Conservation (phyloP, 75 land plant species). For the Cupressus sempervirens region DNA sequence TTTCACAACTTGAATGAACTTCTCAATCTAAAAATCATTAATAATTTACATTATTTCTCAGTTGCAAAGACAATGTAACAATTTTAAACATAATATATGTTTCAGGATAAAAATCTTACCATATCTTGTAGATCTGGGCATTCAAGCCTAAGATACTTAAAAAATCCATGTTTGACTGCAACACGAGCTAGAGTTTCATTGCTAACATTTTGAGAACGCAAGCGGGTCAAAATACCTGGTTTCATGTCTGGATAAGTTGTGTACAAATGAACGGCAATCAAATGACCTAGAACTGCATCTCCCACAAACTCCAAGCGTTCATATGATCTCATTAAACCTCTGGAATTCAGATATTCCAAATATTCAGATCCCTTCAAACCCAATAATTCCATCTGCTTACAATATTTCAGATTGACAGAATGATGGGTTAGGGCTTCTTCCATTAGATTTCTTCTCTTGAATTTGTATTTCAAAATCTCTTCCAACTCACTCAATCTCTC, state of each 20-base stretch:
- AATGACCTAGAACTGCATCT: conserved; percentile 36
- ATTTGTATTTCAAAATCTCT: conserved; percentile 34
- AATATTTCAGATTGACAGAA: neutral
- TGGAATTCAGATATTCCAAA: neutral
- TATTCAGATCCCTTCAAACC: neutral
- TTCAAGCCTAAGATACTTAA: conserved; percentile 29
- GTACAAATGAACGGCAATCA: conserved; percentile 34
- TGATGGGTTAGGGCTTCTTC: conserved; percentile 46
- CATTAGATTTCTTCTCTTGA: conserved; percentile 26
- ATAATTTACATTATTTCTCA: too few relatives aligned
- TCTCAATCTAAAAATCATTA: neutral
- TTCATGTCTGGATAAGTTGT: conserved; percentile 21
- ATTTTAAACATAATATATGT: too few relatives aligned
- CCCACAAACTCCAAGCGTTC: conserved; percentile 55
- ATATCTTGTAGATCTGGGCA: conserved; percentile 17
- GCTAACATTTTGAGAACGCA: conserved; percentile 44
- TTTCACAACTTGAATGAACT: neutral
- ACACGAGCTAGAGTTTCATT: conserved; percentile 57
- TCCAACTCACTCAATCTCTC: conserved; percentile 16
- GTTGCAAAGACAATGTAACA: too few relatives aligned
- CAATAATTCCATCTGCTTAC: neutral
- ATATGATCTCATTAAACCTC: conserved; percentile 14
- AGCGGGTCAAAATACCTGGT: conserved; percentile 36
- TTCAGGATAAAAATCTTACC: conserved; percentile 16
- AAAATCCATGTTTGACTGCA: conserved; percentile 29